Percentiles rank a stretch among this genome's conserved stretches.
Conservation (phyloP, 2,329 filamentous ascomycete species). For the Aspergillus costaricaensis region DNA sequence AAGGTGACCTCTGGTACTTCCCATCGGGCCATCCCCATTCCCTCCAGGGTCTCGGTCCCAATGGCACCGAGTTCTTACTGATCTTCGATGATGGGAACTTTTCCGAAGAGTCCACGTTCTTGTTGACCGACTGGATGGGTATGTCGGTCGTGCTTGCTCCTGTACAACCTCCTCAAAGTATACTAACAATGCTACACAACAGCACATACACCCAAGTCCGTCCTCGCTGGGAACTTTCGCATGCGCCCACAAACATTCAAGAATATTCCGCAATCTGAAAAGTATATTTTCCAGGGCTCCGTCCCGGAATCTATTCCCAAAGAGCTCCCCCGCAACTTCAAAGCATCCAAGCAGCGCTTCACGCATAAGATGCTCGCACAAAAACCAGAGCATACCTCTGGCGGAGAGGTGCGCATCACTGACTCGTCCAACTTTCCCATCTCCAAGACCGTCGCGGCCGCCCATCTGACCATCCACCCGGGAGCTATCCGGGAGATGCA, state of each 20-base stretch:
- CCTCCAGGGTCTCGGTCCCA: conserved; percentile 5
- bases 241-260: conserved; percentile 6
- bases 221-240: conserved; percentile 11
- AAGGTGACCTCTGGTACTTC: conserved; percentile 12
- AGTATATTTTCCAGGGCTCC: conserved; percentile 10
- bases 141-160: neutral
- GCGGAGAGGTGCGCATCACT: conserved; percentile 9
- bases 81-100: conserved; percentile 10
- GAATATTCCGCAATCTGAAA: conserved; percentile 5
- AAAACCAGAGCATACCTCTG: neutral
- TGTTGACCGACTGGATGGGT: conserved; percentile 13
- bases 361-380: conserved; percentile 10
- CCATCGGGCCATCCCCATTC: conserved; percentile 9
- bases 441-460: conserved; percentile 10
- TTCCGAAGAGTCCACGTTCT: conserved; percentile 8
- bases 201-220: conserved; percentile 11
- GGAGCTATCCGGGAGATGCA: conserved; percentile 13
- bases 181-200: neutral
- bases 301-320: neutral
- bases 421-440: conserved; percentile 12
- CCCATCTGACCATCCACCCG: conserved; percentile 8
- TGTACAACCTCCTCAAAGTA: neutral
- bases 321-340: conserved; percentile 6
- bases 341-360: conserved; percentile 10
- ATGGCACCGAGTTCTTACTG: conserved; percentile 9